Percentiles rank a stretch among this genome's conserved stretches.
Conservation (phyloP, 2,329 filamentous ascomycete species). For the Exophiala oligosperma region DNA sequence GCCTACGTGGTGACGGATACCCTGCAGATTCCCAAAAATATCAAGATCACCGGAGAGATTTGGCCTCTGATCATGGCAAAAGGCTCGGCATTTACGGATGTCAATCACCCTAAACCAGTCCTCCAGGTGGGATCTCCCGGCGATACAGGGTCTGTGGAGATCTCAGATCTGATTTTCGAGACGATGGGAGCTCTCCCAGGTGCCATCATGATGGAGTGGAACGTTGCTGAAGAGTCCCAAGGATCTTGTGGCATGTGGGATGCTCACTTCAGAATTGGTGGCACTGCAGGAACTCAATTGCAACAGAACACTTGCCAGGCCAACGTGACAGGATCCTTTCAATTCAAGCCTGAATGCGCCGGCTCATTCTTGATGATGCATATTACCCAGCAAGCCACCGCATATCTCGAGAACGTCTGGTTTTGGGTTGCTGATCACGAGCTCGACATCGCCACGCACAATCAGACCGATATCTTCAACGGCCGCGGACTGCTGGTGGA, state of each 20-base stretch:
- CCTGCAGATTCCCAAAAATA: constrained; percentile 65
- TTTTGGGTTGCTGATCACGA: constrained; percentile 91
- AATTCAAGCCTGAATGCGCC: constrained; percentile 66
- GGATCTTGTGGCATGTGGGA: constrained; percentile 87
- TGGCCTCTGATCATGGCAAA: constrained; percentile 88
- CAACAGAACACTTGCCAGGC: constrained; percentile 79
- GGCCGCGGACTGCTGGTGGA: constrained; percentile 82
- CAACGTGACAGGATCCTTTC: constrained; percentile 62
- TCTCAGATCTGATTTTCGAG: constrained; percentile 82
- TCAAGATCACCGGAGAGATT: constrained; percentile 87
- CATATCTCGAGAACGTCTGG: constrained; percentile 87
- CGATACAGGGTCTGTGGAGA: constrained; percentile 78
- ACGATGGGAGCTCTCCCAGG: constrained; percentile 81
- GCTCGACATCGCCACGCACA: constrained; percentile 70
- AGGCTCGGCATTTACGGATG: constrained; percentile 71
- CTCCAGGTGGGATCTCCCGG: constrained; percentile 80
- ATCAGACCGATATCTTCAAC: constrained; percentile 74
- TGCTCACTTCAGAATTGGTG: constrained; percentile 91
- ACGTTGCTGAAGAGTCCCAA: constrained; percentile 63
- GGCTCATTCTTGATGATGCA: constrained; percentile 69
- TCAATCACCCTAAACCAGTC: constrained; percentile 75
- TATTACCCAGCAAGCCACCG: constrained; percentile 57
- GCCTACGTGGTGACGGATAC: constrained; percentile 63
- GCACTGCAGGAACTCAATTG: constrained; percentile 77
- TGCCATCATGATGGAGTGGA: constrained; percentile 90